Evolutionary conservation across 495 filamentous ascomycete species (phyloP), one percentile per base, ranked within the genome.

Genomic region (Tuber brumale): DNA sequence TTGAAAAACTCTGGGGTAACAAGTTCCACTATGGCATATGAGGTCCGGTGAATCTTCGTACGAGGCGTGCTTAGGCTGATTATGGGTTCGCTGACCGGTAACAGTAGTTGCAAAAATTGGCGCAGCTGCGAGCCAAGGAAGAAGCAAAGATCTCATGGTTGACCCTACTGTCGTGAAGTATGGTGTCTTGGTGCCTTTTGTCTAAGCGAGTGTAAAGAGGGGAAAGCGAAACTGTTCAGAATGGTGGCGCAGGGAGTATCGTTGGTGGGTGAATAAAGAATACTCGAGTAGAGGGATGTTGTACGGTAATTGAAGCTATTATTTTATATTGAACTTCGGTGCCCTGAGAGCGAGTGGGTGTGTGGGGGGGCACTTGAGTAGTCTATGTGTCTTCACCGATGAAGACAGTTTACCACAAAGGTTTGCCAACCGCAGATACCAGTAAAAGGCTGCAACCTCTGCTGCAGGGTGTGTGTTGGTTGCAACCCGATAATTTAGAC

Each of bases 21-120:
- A 92, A 45, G 89, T 88, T 44, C 85, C 81, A 31, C 88, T 88
- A 77, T 90, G 89, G 75, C 90, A 92, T 79, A 92, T 90, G n/a
- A 91, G 75, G 8, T 80, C 80, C 61, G 78, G 76, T 51, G 75
- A 27, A 16, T 43, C n/a, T 21, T 73, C 61, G 23, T 73, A 31
- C 0, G 73, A 51, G 74, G 51, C 42, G n/a, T 79, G 74, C 10
- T 76, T 77, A 23, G 78, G 78, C n/a, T 66, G 42, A 43, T 72
- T 79, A n/a, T 80, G 73, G 8, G 77, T 41, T 66, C 16, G 57
- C 31, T 35, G 57, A 35, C 5, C 27, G 14, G 14, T 0, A 18
- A 35, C 57, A 19, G 57, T 14, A 2, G 57, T 35, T 14, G 19
- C 3, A 27, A 66, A 35, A 35, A 14, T 12, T 18, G 3, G 57